phyloP scores from a whole-genome alignment of 495 filamentous ascomycete genomes.

The Trichocladium antarcticum region DNA sequence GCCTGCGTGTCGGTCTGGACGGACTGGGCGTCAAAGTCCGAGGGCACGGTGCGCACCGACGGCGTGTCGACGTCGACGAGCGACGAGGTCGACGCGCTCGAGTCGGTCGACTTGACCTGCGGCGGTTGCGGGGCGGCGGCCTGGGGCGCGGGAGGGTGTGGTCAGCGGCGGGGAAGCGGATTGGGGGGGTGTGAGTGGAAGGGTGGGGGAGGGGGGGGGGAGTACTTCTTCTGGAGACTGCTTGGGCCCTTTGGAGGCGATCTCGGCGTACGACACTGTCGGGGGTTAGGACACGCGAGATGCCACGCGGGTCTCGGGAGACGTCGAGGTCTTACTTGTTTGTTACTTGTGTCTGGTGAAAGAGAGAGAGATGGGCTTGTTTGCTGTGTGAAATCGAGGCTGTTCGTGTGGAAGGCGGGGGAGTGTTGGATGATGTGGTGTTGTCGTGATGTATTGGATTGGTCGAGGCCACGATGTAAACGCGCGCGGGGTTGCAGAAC shows the following conservation, averaged over 20 bases:
- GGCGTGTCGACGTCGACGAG: slow-evolving; percentile 69
- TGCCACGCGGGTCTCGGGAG: too few relatives aligned
- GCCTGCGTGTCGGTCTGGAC: slow-evolving; percentile 66
- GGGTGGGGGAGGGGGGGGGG: background rate
- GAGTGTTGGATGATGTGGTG: background rate
- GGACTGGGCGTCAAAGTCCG: slow-evolving; percentile 51
- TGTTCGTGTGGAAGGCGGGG: background rate
- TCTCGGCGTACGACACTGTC: slow-evolving; percentile 67
- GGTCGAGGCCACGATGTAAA: background rate
- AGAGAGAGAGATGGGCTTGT: background rate
- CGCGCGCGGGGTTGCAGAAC: background rate
- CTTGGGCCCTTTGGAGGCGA: slow-evolving; percentile 60
- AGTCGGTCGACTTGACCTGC: slow-evolving; percentile 39
- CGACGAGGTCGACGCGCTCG: slow-evolving; percentile 43
- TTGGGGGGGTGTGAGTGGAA: background rate
- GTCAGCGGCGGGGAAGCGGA: too few relatives aligned
- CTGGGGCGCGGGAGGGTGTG: slow-evolving; percentile 20
- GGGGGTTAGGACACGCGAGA: slow-evolving; percentile 2
- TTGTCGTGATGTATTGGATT: slow-evolving; percentile 1
- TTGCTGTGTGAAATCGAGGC: background rate
- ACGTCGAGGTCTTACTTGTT: slow-evolving; percentile 6
- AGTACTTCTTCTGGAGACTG: slow-evolving; percentile 61
- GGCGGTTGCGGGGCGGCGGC: slow-evolving; percentile 56
- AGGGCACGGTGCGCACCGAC: slow-evolving; percentile 57
- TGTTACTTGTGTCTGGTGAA: slow-evolving; percentile 7